Conservation (phyloP, 2,329 filamentous ascomycete species). For the Phoma sp. region DNA sequence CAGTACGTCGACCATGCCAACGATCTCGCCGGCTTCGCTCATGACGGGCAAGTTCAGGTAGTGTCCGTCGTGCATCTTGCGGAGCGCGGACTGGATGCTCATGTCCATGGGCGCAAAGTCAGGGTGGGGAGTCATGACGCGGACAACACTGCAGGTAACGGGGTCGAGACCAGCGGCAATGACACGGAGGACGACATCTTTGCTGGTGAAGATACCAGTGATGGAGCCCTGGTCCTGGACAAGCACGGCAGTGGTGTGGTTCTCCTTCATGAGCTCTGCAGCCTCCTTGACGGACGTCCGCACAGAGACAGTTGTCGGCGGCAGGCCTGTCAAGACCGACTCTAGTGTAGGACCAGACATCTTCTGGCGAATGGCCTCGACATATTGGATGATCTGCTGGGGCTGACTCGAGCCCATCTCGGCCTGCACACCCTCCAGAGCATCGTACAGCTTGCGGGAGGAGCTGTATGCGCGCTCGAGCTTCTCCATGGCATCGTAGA, state of each 20-base stretch:
- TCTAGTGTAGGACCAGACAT: slow-evolving; percentile 98
- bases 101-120: slow-evolving; percentile 99
- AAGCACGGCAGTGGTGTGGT: slow-evolving; percentile 94
- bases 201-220: slow-evolving; percentile 99
- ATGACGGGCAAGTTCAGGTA: slow-evolving; percentile 98
- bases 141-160: slow-evolving; percentile 92
- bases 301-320: slow-evolving; percentile 93
- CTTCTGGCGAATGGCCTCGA: slow-evolving; percentile 91
- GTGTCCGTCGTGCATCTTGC: slow-evolving; percentile 99
- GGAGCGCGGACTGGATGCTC: slow-evolving; percentile 96
- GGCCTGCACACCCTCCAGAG: slow-evolving; percentile 95
- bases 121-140: slow-evolving; percentile 98
- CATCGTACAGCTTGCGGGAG: slow-evolving; percentile 97
- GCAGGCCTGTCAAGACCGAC: slow-evolving; percentile 88
- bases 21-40: slow-evolving; percentile 96
- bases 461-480: slow-evolving; percentile 96
- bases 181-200: slow-evolving; percentile 96
- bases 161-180: slow-evolving; percentile 97
- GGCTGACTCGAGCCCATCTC: slow-evolving; percentile 95
- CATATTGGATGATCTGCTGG: slow-evolving; percentile 98
- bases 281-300: slow-evolving; percentile 96
- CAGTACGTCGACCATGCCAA: slow-evolving; percentile 98
- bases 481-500: slow-evolving; percentile 99
- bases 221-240: slow-evolving; percentile 97
- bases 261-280: slow-evolving; percentile 95